These are phyloP conservation scores for Pseudonectria foliicola DNA, from an alignment of 2,329 filamentous ascomycete species.

Conservation along the genomic window DNA sequence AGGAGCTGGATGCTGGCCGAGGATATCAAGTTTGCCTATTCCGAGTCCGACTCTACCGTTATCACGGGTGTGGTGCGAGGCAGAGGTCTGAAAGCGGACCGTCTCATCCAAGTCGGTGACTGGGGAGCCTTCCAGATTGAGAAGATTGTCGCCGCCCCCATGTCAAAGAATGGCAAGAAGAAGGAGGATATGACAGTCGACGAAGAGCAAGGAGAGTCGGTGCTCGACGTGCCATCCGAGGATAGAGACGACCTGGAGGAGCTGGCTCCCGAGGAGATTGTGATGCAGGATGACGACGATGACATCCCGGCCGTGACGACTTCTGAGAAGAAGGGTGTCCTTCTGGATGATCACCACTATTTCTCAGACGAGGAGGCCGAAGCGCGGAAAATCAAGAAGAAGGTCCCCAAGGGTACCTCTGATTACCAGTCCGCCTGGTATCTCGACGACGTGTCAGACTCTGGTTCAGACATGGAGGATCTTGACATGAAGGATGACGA, in stretches of 20 bases:
- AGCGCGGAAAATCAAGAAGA: constrained; percentile 51
- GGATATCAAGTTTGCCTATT: constrained; percentile 63
- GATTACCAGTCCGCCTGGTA: constrained; percentile 95
- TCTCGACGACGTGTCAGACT: constrained; percentile 71
- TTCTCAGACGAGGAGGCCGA: constrained; percentile 71
- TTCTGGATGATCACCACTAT: constrained; percentile 96
- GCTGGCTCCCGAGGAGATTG: constrained; percentile 77
- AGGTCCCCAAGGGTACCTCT: constrained; percentile 84
- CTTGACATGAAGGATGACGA: constrained; percentile 50
- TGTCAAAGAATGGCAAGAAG: constrained; percentile 52
- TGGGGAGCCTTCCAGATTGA: constrained; percentile 93
- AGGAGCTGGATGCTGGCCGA: constrained; percentile 94
- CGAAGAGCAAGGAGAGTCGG: constrained; percentile 49
- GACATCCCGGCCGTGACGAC: constrained; percentile 27
- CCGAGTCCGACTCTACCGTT: constrained; percentile 55
- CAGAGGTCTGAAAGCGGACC: constrained; percentile 79
- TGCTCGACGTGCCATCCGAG: constrained; percentile 65
- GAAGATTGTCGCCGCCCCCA: constrained; percentile 73
- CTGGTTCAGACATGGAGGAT: constrained; percentile 77
- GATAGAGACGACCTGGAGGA: constrained; percentile 79
- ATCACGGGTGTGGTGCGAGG: constrained; percentile 83
- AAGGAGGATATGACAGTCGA: constrained; percentile 68
- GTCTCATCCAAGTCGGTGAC: constrained; percentile 83
- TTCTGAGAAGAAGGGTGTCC: constrained; percentile 69
- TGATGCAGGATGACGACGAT: constrained; percentile 60